Percentiles rank a stretch among this genome's conserved stretches.
Evolutionary conservation across 2,329 filamentous ascomycete species (phyloP).

Genomic region (Diatrype stigma): DNA sequence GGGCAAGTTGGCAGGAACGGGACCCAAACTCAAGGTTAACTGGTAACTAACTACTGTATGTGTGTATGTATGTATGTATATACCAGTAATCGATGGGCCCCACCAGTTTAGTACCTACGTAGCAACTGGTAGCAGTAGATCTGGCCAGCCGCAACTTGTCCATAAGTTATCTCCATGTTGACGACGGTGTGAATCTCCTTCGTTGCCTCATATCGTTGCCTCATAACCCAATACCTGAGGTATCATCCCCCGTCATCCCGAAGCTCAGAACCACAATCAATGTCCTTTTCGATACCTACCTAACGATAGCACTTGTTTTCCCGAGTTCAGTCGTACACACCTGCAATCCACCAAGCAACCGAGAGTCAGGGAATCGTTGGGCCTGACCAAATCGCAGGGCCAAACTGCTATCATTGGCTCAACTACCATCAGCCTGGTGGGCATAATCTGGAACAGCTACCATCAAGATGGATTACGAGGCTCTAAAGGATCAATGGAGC

Average conservation of each 20-base stretch:
- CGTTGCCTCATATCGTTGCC: too few species aligned
- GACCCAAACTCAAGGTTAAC: too few species aligned
- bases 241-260: not conserved
- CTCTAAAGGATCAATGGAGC: slow-evolving; percentile 91
- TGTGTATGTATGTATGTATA: not conserved
- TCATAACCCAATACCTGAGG: not conserved
- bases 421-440: not conserved
- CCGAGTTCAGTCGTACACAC: not conserved
- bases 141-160: slow-evolving; percentile 8
- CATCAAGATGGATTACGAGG: slow-evolving; percentile 80
- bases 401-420: not conserved
- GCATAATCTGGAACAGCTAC: not conserved
- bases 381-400: not conserved
- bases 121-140: too few species aligned
- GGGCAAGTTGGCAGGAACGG: too few species aligned
- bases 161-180: slow-evolving; percentile 6
- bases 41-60: not conserved
- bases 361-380: not conserved
- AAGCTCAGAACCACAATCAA: not conserved
- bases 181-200: too few species aligned
- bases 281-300: not conserved
- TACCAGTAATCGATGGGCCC: not conserved
- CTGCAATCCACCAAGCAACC: not conserved
- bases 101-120: too few species aligned
- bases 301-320: not conserved